phyloP scores from a whole-genome alignment of 371 early-diverging fungal species.

The Batrachochytrium dendrobatidis region DNA sequence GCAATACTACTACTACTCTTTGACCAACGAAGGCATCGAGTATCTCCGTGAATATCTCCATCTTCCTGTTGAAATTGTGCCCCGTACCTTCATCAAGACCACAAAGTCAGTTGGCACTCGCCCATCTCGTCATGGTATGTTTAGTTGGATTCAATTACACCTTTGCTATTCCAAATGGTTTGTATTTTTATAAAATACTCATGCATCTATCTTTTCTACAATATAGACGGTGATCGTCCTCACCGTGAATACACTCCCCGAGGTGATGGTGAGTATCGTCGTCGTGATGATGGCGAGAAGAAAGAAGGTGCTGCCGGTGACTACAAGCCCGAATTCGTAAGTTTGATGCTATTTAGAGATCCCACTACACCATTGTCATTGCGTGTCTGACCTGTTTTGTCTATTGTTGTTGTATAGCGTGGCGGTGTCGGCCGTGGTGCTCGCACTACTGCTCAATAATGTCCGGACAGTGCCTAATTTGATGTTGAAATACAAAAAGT shows the following conservation, averaged over 20 bases:
- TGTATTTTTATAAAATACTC: background rate
- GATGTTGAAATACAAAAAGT: too few relatives aligned
- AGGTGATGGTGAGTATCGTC: slow-evolving; percentile 65
- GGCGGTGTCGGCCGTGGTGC: slow-evolving; percentile 45
- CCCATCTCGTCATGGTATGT: slow-evolving; percentile 27
- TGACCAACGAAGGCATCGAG: slow-evolving; percentile 96
- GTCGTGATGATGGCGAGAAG: slow-evolving; percentile 62
- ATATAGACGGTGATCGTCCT: slow-evolving; percentile 53
- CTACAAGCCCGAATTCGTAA: slow-evolving; percentile 89
- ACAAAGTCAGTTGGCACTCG: slow-evolving; percentile 57
- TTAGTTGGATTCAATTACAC: background rate
- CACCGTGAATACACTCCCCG: slow-evolving; percentile 16
- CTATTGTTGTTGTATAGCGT: slow-evolving; percentile 22
- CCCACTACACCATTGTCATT: background rate
- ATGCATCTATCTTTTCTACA: background rate
- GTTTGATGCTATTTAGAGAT: slow-evolving; percentile 4
- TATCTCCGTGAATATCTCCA: slow-evolving; percentile 94
- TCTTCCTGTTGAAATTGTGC: slow-evolving; percentile 94
- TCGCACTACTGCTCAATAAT: slow-evolving; percentile 17
- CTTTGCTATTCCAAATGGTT: slow-evolving; percentile 30
- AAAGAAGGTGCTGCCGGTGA: slow-evolving; percentile 88
- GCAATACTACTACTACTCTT: slow-evolving; percentile 99
- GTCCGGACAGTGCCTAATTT: too few relatives aligned
- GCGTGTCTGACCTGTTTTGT: background rate
- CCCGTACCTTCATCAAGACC: slow-evolving; percentile 94